Percentiles rank a stretch among this genome's conserved stretches.
These are phyloP conservation scores for Fusarium agapanthi DNA, from an alignment of 2,329 filamentous ascomycete genomes.

Conservation along the genomic window DNA sequence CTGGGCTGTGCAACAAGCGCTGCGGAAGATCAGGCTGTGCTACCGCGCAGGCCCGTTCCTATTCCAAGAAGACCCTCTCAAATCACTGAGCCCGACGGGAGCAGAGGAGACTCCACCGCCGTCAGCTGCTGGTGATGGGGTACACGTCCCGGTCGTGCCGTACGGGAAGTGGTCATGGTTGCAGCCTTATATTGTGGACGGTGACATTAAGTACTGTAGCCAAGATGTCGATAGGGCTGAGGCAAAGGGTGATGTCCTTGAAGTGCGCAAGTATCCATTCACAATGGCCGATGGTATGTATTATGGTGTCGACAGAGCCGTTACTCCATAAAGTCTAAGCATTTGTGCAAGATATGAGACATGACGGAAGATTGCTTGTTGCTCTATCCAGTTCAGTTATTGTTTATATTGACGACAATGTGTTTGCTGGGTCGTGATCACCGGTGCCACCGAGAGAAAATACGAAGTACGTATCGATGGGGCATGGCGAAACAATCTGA, in stretches of 20 bases:
- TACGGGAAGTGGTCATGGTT: not conserved
- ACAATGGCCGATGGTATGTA: not conserved
- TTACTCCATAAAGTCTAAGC: not conserved
- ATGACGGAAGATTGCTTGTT: not conserved
- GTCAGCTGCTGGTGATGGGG: not conserved
- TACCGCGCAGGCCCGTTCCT: not conserved
- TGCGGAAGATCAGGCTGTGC: not conserved
- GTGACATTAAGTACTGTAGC: not conserved
- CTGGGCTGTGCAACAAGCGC: not conserved
- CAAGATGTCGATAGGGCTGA: not conserved
- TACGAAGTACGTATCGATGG: not conserved
- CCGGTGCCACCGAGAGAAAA: not conserved
- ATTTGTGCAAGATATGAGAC: not conserved
- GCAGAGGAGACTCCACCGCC: accelerated
- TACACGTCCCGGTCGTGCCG: not conserved
- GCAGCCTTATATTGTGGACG: not conserved
- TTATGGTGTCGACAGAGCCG: not conserved
- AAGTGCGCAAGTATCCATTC: not conserved
- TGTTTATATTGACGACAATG: too few species aligned
- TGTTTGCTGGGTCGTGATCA: too few species aligned
- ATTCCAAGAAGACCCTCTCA: not conserved
- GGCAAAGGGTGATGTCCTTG: not conserved
- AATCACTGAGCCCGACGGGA: accelerated
- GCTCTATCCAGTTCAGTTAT: not conserved
- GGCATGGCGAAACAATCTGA: not conserved